phyloP scores from a whole-genome alignment of 176 grass and related monocot genomes.

The Cocos nucifera region DNA sequence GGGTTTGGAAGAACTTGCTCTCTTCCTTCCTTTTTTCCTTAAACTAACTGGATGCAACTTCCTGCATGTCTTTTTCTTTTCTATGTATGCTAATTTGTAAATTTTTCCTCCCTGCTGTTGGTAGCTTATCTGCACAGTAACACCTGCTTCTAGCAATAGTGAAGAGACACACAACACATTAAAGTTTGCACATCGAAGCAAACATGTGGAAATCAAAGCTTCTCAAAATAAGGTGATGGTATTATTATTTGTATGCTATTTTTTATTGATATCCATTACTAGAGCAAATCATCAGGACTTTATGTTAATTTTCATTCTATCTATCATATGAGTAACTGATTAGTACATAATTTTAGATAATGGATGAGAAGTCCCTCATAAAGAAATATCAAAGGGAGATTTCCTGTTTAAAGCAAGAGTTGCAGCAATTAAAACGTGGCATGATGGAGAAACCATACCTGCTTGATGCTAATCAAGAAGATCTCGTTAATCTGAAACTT shows the following conservation, averaged over 20 bases:
- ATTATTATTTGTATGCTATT: too few species aligned
- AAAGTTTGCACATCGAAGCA: slow-evolving; percentile 97
- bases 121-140: slow-evolving; percentile 98
- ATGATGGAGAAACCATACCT: slow-evolving; percentile 66
- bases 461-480: slow-evolving; percentile 58
- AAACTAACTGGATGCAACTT: slow-evolving; percentile 1
- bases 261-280: background rate
- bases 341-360: slow-evolving; percentile 51
- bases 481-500: slow-evolving; percentile 97
- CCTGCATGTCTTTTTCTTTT: background rate
- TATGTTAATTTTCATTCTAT: slow-evolving; percentile 4
- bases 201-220: slow-evolving; percentile 95
- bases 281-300: background rate
- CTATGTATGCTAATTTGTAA: slow-evolving; percentile 2
- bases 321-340: background rate
- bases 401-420: slow-evolving; percentile 84
- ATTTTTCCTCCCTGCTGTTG: background rate
- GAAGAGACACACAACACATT: slow-evolving; percentile 98
- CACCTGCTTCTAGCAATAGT: slow-evolving; percentile 88
- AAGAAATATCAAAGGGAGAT: slow-evolving; percentile 99
- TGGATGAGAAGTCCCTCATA: slow-evolving; percentile 99
- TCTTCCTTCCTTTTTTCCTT: slow-evolving; percentile 2
- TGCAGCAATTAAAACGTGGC: slow-evolving; percentile 79
- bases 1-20: background rate
- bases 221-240: slow-evolving; percentile 84